Conservation (phyloP, 208 protist genomes). For the Angomonas deanei region DNA sequence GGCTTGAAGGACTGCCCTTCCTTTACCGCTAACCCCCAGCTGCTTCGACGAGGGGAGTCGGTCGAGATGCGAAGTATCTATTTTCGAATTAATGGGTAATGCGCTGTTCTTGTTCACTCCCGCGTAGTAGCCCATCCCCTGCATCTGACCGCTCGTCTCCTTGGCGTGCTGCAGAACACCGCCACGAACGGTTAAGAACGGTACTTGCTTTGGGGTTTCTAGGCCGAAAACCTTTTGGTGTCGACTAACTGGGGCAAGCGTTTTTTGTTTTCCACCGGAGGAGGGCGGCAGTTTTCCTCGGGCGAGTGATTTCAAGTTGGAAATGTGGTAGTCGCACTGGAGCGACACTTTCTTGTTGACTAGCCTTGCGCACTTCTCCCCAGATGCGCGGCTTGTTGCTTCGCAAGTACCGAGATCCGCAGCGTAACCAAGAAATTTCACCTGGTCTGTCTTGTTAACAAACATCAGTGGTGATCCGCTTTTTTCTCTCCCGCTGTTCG, state of each 20-base stretch:
- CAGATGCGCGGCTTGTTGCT: neutral
- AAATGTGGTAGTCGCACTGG: neutral
- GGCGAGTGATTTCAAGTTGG: neutral
- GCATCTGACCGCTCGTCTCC: neutral
- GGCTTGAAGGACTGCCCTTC: neutral
- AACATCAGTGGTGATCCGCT: neutral
- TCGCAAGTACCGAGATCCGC: neutral
- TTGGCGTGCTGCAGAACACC: neutral
- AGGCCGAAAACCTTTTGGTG: neutral
- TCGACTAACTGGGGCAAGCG: neutral
- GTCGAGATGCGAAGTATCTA: neutral
- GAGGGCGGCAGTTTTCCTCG: neutral
- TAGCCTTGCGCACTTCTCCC: neutral
- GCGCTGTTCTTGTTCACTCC: neutral
- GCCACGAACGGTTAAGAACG: conserved; percentile 4
- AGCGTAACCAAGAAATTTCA: neutral
- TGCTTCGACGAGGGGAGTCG: neutral
- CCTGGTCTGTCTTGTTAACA: neutral
- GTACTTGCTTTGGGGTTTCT: neutral
- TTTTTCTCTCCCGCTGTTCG: neutral
- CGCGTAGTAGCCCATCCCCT: neutral
- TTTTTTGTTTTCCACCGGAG: too few relatives aligned
- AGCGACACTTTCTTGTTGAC: neutral
- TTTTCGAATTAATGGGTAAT: neutral
- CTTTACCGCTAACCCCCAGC: neutral